Evolutionary conservation across 345 rosid genomes (phyloP), one percentile per base, ranked within the genome.

Genomic region (Adansonia digitata): DNA sequence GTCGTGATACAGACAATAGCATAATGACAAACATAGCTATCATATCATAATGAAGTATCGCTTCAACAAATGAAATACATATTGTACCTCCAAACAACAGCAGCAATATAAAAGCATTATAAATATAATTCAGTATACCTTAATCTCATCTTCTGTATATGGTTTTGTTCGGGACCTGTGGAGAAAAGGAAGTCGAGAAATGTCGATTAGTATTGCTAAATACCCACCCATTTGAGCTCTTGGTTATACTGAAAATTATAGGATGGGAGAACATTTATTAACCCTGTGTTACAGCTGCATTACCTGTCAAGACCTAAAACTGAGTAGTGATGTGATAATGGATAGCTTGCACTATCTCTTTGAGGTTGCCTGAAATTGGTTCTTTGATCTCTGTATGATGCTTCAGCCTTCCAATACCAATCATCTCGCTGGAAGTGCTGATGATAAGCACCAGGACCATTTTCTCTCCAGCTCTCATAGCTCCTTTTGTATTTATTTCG

Each of bases 281-380:
- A 69, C 42, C 29, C 60, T 48, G 26, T 39, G 4, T 15, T 18
- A 17, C 45, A 37, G 31, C 26, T 48, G 62, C 17, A 69, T 82
- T 82, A 92, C 98, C 98, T 88, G 81, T 87, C 91, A 82, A 95
- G 99, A 67, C 99, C 99, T 82, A 95, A 80, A 62, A 91, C 85
- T 5, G 92, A 80, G 84, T 95, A 95, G 82, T 95, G 99, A 82
- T 95, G 96, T 22, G 97, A 95, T 69, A 95, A 79, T 59, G 91
- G 84, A 79, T 86, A 87, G 81, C 76, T 86, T 74, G 85, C 78
- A 79, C 74, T 75, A 46, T 89, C 88, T 76, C 84, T 87, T n/a
- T 86, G 81, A 82, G 90, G 81, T 80, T 84, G 87, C 79, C 88
- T 84, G 80, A 75, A 80, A 79, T 86, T 86, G 66, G 86, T 86